Conservation (phyloP, 768 basidiomycete genomes). For the Leccinum sublutescens region DNA sequence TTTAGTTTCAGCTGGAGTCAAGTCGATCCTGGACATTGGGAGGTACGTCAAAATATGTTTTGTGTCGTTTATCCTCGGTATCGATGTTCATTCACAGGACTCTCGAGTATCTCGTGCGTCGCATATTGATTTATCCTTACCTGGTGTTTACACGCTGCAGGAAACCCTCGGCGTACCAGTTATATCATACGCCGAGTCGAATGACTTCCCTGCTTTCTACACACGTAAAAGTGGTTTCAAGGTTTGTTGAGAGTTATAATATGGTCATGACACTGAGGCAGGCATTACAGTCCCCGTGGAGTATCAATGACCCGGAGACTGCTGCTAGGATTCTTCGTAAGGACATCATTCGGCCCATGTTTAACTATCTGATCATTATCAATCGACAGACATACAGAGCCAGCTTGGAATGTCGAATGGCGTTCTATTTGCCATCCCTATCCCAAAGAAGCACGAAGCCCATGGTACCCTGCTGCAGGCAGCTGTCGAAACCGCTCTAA, state of each 20-base stretch:
- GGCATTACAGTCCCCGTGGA: slow-evolving; percentile 71
- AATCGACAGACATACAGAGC: slow-evolving; percentile 57
- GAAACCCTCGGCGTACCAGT: slow-evolving; percentile 96
- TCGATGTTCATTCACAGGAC: slow-evolving; percentile 47
- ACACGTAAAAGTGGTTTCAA: slow-evolving; percentile 78
- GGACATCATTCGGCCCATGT: slow-evolving; percentile 24
- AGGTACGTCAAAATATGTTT: slow-evolving; percentile 38
- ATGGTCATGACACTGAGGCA: background rate
- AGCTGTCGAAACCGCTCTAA: slow-evolving; percentile 80
- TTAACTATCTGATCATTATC: slow-evolving; percentile 1
- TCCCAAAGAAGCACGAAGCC: slow-evolving; percentile 71
- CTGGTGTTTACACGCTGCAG: slow-evolving; percentile 36
- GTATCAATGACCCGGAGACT: slow-evolving; percentile 52
- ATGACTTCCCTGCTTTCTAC: slow-evolving; percentile 96
- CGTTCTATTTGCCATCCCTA: slow-evolving; percentile 84
- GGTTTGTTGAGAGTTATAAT: slow-evolving; percentile 29
- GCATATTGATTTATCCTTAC: background rate
- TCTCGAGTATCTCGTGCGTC: slow-evolving; percentile 69
- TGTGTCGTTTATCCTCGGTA: background rate
- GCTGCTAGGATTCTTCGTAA: slow-evolving; percentile 78
- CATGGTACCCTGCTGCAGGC: slow-evolving; percentile 68
- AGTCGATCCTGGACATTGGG: slow-evolving; percentile 93
- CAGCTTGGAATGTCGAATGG: slow-evolving; percentile 75
- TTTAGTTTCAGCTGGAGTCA: slow-evolving; percentile 90
- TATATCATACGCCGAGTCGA: slow-evolving; percentile 66